Evolutionary conservation across 1,284 basidiomycete species (phyloP).

Genomic region (Apiotrichum sp.): DNA sequence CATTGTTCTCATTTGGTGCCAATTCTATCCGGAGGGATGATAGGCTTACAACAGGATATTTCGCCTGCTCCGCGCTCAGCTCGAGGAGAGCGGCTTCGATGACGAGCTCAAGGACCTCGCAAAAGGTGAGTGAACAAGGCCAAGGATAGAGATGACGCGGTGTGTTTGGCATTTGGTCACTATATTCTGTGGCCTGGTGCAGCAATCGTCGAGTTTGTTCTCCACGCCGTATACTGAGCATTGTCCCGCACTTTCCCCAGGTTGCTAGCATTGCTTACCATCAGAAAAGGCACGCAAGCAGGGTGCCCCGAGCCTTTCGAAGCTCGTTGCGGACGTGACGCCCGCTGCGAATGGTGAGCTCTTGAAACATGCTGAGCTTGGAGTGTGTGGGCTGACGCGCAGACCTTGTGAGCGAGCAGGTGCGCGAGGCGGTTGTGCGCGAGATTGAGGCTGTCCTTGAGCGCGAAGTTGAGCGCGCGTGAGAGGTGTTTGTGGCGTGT

Average conservation of each 20-base stretch:
- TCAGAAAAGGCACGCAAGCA: conserved; percentile 35
- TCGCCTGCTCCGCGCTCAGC: conserved; percentile 21
- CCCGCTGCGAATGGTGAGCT: conserved; percentile 30
- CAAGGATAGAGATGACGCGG: no score
- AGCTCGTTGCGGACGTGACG: conserved; percentile 29
- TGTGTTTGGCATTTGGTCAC: no score
- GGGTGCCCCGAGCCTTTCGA: conserved; percentile 30
- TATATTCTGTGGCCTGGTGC: no score
- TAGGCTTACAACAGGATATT: conserved; percentile 26
- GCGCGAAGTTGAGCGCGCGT: conserved; percentile 37
- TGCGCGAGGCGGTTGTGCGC: conserved; percentile 29
- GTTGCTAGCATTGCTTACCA: not conserved
- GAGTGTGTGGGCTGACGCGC: not conserved
- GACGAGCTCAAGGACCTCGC: conserved; percentile 44
- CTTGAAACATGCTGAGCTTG: no score
- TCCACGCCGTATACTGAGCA: no score
- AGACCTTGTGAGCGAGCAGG: conserved; percentile 9
- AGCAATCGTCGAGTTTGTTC: no score
- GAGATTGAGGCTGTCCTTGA: conserved; percentile 41
- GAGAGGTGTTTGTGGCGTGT: not conserved
- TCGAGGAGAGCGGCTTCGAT: conserved; percentile 38
- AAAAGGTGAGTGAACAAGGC: conserved; percentile 24
- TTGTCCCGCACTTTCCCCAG: no score
- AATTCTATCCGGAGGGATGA: not conserved
- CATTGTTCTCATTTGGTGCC: not conserved